A percentile compares a stretch with the other conserved stretches of the same genome.
These are phyloP conservation scores for Leersia perrieri DNA, from an alignment of 176 grass and related monocot species.

Conservation along the genomic window DNA sequence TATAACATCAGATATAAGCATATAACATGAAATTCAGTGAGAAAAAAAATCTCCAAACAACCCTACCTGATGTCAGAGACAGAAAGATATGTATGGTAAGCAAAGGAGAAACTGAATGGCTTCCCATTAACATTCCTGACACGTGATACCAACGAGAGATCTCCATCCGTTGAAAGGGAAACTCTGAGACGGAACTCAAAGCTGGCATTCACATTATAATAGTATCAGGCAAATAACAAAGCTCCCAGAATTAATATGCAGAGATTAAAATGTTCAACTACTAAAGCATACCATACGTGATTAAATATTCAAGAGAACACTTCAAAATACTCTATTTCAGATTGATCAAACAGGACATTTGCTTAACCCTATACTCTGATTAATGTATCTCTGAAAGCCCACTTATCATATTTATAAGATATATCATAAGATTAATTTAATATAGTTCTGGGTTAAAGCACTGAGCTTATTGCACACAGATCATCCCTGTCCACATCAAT, in stretches of 20 bases:
- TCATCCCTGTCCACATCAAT: slow-evolving; percentile 8
- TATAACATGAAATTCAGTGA: not conserved
- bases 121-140: slow-evolving; percentile 86
- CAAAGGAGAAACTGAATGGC: slow-evolving; percentile 96
- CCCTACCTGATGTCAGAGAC: slow-evolving; percentile 92
- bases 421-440: not conserved
- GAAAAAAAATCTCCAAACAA: not conserved
- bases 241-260: not conserved
- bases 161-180: slow-evolving; percentile 76
- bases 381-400: not conserved
- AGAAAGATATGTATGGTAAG: slow-evolving; percentile 88
- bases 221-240: not conserved
- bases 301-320: not conserved
- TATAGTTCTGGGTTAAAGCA: not conserved
- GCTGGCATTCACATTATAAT: slow-evolving; percentile 42
- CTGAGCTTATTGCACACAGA: slow-evolving; percentile 21
- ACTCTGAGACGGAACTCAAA: slow-evolving; percentile 89
- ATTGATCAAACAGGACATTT: not conserved
- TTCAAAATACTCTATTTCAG: not conserved
- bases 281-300: not conserved
- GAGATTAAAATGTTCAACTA: not conserved
- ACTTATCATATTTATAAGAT: not conserved
- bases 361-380: not conserved
- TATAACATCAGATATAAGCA: not conserved
- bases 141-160: slow-evolving; percentile 64